These are phyloP conservation scores for Eucalyptus sp. DNA, from an alignment of 345 rosid species.

Conservation along the genomic window DNA sequence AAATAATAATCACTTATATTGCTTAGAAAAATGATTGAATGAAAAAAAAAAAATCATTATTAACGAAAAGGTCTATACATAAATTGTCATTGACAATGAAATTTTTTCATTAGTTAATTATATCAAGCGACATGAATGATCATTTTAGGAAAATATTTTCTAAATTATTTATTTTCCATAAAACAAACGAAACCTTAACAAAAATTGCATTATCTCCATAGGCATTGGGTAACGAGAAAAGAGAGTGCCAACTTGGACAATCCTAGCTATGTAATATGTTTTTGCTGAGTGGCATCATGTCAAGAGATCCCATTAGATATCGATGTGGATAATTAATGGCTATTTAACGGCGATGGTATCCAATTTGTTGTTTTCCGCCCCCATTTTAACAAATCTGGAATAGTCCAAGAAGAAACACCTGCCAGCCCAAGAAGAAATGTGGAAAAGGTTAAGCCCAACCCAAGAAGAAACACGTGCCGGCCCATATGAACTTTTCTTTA, in stretches of 20 bases:
- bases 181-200: not conserved
- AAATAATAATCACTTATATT: no score
- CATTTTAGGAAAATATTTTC: no score
- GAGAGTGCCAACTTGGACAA: not conserved
- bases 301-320: not conserved
- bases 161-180: no score
- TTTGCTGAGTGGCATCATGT: not conserved
- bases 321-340: not conserved
- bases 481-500: not conserved
- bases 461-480: not conserved
- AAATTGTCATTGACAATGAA: no score
- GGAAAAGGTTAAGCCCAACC: not conserved
- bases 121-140: rapidly evolving
- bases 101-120: no score
- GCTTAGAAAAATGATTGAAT: no score
- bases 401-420: not conserved
- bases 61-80: no score
- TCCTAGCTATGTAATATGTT: not conserved
- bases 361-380: not conserved
- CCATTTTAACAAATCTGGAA: not conserved
- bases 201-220: no score
- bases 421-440: not conserved
- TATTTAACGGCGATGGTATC: not conserved
- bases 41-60: no score
- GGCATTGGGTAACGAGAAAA: not conserved